Percentiles rank a stretch among this genome's conserved stretches.
These are phyloP conservation scores for Phytophthora citrophthora DNA, from an alignment of 352 stramenopile genomes.

Conservation along the genomic window DNA sequence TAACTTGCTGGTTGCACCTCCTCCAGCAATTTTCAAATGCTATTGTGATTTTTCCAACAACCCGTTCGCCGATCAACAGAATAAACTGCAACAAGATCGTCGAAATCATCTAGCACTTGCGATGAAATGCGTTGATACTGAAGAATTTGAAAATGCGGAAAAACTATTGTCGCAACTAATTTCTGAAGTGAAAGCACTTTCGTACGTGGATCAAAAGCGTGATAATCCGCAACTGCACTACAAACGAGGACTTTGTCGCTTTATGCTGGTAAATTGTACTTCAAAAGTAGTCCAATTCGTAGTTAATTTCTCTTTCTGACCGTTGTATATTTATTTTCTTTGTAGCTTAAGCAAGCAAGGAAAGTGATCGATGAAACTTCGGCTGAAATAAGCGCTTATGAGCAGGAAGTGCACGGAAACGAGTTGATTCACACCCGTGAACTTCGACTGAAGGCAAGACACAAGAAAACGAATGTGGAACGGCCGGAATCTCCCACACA, in stretches of 20 bases:
- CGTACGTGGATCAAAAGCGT: conserved; percentile 21
- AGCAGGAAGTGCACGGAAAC: conserved; percentile 28
- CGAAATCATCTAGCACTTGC: conserved; percentile 33
- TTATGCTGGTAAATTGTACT: conserved; percentile 39
- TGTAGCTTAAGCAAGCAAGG: conserved; percentile 22
- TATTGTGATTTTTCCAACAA: conserved; percentile 75
- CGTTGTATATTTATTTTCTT: neutral
- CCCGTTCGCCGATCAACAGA: conserved; percentile 46
- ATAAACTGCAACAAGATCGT: conserved; percentile 9
- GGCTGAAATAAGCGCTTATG: conserved; percentile 15
- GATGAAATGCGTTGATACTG: conserved; percentile 33
- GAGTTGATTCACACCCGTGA: conserved; percentile 22
- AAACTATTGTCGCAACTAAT: conserved; percentile 39
- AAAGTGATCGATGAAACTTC: conserved; percentile 32
- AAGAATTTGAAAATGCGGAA: conserved; percentile 38
- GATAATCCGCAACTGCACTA: conserved; percentile 42
- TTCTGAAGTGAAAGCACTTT: conserved; percentile 18
- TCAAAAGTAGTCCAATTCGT: too few species aligned
- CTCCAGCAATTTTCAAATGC: conserved; percentile 40
- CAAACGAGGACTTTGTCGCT: conserved; percentile 52
- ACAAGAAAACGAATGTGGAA: conserved; percentile 8
- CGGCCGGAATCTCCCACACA: conserved; percentile 10
- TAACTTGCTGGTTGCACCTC: conserved; percentile 46
- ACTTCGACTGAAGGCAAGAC: conserved; percentile 12
- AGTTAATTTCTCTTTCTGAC: neutral